Conservation (phyloP, 2,329 filamentous ascomycete genomes). For the Scedosporium boydii region DNA sequence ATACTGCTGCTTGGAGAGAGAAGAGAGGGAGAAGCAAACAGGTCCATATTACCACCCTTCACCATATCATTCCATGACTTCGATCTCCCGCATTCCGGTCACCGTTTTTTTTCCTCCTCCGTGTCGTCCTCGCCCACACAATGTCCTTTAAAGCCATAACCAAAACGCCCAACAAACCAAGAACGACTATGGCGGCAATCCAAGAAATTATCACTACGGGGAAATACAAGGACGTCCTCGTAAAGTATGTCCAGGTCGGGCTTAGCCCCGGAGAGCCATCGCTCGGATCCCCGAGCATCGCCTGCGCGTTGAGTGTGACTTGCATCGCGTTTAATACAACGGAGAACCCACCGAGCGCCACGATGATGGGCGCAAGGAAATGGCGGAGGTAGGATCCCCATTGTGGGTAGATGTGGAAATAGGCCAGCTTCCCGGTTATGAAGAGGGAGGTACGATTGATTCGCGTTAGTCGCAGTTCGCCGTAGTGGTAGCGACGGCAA, state of each 20-base stretch:
- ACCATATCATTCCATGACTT: constrained; percentile 6
- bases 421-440: not conserved
- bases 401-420: constrained; percentile 8
- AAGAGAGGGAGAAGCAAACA: no score
- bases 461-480: constrained; percentile 26
- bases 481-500: constrained; percentile 23
- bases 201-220: not conserved
- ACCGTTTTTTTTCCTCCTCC: not conserved
- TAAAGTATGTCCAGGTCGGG: not conserved
- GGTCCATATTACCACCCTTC: not conserved
- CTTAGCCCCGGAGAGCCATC: not conserved
- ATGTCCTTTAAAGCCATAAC: not conserved
- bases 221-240: constrained; percentile 1
- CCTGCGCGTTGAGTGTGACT: constrained; percentile 4
- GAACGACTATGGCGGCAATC: not conserved
- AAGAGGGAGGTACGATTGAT: constrained; percentile 16
- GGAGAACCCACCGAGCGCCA: constrained; percentile 1
- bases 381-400: constrained; percentile 4
- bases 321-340: constrained; percentile 4
- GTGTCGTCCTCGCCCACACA: not conserved
- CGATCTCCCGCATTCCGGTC: not conserved
- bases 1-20: no score
- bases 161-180: not conserved
- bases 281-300: not conserved
- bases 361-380: constrained; percentile 4